These are phyloP conservation scores for Backusella macrospora DNA, from an alignment of 192 early-diverging fungal genomes.

Conservation along the genomic window DNA sequence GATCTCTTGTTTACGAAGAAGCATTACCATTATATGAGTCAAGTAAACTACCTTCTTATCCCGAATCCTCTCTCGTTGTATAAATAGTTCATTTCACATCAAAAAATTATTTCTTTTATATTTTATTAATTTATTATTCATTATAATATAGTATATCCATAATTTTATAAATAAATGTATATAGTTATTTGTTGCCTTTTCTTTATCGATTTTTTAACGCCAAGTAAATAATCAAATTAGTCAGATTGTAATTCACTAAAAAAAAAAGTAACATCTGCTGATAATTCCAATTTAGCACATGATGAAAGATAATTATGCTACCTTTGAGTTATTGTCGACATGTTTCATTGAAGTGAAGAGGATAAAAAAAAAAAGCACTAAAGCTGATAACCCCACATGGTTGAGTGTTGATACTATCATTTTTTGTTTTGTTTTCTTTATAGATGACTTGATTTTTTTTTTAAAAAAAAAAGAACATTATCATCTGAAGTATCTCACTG, in stretches of 20 bases:
- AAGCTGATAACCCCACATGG: not conserved
- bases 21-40: slow-evolving; percentile 25
- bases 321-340: not conserved
- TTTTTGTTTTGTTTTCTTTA: not conserved
- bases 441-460: not conserved
- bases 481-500: too few relatives aligned
- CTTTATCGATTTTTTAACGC: not conserved
- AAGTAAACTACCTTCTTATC: slow-evolving; percentile 21
- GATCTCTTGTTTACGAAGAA: slow-evolving; percentile 21
- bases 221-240: not conserved
- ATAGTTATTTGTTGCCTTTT: too few relatives aligned
- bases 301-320: not conserved
- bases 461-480: not conserved
- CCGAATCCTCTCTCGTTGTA: not conserved
- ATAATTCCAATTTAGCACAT: not conserved
- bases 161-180: too few relatives aligned
- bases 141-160: too few relatives aligned
- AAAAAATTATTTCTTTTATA: not conserved
- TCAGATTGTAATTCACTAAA: too few relatives aligned
- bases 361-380: not conserved
- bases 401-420: slow-evolving; percentile 1
- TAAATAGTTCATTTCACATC: not conserved
- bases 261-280: not conserved
- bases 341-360: not conserved
- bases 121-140: not conserved